Base-by-base conservation (phyloP, 2,329 filamentous ascomycete genomes). In the Colletotrichum sp. region DNA sequence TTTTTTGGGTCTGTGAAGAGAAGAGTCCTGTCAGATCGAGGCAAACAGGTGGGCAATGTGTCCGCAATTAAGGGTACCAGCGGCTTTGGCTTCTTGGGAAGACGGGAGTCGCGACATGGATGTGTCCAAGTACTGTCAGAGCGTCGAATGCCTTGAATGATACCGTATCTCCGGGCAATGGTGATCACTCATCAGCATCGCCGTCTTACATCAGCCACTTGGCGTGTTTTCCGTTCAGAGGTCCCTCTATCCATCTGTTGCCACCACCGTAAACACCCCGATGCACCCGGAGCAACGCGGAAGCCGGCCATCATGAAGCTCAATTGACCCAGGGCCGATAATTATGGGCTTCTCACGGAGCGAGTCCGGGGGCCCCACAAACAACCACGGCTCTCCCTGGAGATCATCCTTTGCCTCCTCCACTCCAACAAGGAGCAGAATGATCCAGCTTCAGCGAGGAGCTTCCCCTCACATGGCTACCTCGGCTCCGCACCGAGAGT, bases 401-500 rank as follows among this genome's bases (percentile, higher is more conserved):
- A 39, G 57, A n/a, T 30, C 30, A 65, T 44, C 22, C 18, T 34
- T 64, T 28, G 22, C 62, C 32, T 15, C n/a, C 18, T 44, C 36
- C 65, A 59, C 22, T 22, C 30, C 16, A 18, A 44, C 16, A 18
- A 68, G 26, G 44, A 39, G 57, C 6, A 30, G 39, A 18, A n/a
- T 6, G 24, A 16, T 39, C 48, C 55, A 44, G 32, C 32, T 12
- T 22, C 18, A 52, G 44, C n/a, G 44, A 52, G 44, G 6, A 68
- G 60, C 57, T 69, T 60, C 55, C 70, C 74, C 74, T 76, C 70
- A 76, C 48, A 44, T 74, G 74, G 48, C 44, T 69, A 44, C 74
- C 74, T 76, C 74, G 74, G 74, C 74, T 74, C 74, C 71, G 74
- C 59, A 59, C 70, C 71, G 55, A 34, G 9, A 64, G 36, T 60